phyloP scores from a whole-genome alignment of 768 basidiomycete species.

The Trametes punicea region DNA sequence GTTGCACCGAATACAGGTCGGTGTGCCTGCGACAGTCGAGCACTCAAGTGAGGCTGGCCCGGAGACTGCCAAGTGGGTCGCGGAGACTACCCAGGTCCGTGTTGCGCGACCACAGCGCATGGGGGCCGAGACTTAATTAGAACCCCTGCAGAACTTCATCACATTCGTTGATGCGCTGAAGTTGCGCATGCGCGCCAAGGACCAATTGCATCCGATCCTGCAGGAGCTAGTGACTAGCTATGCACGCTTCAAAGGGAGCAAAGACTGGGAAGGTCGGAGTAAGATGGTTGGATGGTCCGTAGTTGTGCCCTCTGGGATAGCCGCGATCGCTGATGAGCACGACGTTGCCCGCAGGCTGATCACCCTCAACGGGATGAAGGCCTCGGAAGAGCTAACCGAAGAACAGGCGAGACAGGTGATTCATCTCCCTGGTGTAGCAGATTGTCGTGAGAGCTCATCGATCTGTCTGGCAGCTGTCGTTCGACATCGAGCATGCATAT shows the following conservation, averaged over 20 bases:
- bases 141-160: constrained; percentile 74
- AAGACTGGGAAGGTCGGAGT: constrained; percentile 95
- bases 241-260: constrained; percentile 90
- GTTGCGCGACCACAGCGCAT: background rate
- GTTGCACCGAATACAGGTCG: constrained; percentile 82
- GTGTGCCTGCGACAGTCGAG: constrained; percentile 95
- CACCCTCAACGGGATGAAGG: constrained; percentile 94
- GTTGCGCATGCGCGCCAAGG: constrained; percentile 90
- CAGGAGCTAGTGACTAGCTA: constrained; percentile 96
- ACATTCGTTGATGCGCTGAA: constrained; percentile 99
- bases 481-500: constrained; percentile 96
- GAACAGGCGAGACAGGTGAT: constrained; percentile 90
- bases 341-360: constrained; percentile 64
- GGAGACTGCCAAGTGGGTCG: constrained; percentile 95
- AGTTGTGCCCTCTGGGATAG: background rate
- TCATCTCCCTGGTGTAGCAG: background rate
- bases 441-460: background rate
- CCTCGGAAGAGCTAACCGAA: constrained; percentile 92
- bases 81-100: constrained; percentile 90
- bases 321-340: background rate
- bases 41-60: constrained; percentile 90
- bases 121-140: background rate
- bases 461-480: constrained; percentile 60
- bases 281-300: constrained; percentile 89
- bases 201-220: constrained; percentile 90